Evolutionary conservation across 2,329 filamentous ascomycete genomes (phyloP).

Genomic region (Alternaria incomplexa): DNA sequence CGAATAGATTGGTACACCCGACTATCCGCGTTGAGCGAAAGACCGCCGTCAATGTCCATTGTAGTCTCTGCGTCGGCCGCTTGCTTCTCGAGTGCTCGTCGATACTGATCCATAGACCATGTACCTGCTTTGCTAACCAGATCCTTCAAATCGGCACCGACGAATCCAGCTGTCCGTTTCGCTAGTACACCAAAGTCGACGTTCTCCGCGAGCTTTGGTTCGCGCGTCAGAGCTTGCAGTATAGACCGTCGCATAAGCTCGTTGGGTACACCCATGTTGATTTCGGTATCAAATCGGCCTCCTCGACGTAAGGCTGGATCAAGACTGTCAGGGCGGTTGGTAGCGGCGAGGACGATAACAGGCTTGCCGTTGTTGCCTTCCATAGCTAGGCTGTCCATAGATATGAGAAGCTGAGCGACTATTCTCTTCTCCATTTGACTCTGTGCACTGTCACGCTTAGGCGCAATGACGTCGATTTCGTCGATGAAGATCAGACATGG

Average conservation of each 20-base stretch:
- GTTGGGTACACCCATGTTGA: constrained; percentile 87
- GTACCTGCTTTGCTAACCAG: constrained; percentile 70
- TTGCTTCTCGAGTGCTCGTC: constrained; percentile 57
- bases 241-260: constrained; percentile 79
- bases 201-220: constrained; percentile 68
- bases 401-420: constrained; percentile 80
- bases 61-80: constrained; percentile 44
- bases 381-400: constrained; percentile 79
- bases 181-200: constrained; percentile 78
- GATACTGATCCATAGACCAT: constrained; percentile 67
- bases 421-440: constrained; percentile 91
- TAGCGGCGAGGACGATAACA: constrained; percentile 89
- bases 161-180: constrained; percentile 87
- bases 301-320: constrained; percentile 77
- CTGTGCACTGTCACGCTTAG: constrained; percentile 81
- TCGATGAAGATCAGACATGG: constrained; percentile 93
- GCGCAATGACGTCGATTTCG: constrained; percentile 88
- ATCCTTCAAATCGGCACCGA: constrained; percentile 85
- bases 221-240: constrained; percentile 72
- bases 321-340: constrained; percentile 84
- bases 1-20: constrained; percentile 26
- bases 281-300: constrained; percentile 80
- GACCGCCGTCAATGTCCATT: constrained; percentile 60
- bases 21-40: constrained; percentile 22
- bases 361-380: constrained; percentile 76